Evolutionary conservation across 257 asterid genomes (phyloP).

Genomic region (Solanum etuberosum): DNA sequence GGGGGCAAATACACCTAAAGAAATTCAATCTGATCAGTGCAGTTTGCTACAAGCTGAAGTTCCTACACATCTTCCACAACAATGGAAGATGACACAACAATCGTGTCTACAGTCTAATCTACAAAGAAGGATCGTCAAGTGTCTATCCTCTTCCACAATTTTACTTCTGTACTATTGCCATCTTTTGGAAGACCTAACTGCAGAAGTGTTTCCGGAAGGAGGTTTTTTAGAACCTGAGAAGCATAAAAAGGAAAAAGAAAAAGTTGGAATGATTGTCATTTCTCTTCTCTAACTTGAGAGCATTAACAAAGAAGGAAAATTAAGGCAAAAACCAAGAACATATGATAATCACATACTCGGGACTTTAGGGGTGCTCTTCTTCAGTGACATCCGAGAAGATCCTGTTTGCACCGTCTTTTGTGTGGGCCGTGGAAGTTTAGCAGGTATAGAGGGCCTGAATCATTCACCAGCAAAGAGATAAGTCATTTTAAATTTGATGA

Average conservation of each 20-base stretch:
- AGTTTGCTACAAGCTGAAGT: conserved; percentile 4
- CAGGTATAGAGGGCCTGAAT: conserved; percentile 32
- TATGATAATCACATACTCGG: conserved; percentile 30
- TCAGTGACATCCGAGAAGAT: conserved; percentile 33
- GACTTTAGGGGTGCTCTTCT: conserved; percentile 50
- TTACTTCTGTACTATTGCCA: conserved; percentile 31
- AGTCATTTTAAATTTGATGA: background rate
- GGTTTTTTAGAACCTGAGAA: conserved; percentile 44
- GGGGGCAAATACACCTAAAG: background rate
- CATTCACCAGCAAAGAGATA: conserved; percentile 3
- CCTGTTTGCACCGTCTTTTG: conserved; percentile 36
- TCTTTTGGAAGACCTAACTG: conserved; percentile 30
- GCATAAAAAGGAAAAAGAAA: background rate
- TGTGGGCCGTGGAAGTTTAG: conserved; percentile 55
- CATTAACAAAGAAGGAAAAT: background rate
- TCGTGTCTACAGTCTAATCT: conserved; percentile 3
- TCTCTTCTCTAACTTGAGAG: background rate
- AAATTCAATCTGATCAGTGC: background rate
- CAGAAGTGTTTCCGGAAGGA: conserved; percentile 38
- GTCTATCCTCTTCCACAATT: background rate
- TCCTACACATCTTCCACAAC: conserved; percentile 5
- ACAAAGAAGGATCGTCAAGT: conserved; percentile 3
- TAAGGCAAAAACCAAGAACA: background rate
- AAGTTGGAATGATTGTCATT: background rate
- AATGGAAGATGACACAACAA: background rate